A percentile compares a stretch with the other conserved stretches of the same genome.
phyloP scores from a whole-genome alignment of 2,329 filamentous ascomycete species.

The Macroventuria anomochaeta region DNA sequence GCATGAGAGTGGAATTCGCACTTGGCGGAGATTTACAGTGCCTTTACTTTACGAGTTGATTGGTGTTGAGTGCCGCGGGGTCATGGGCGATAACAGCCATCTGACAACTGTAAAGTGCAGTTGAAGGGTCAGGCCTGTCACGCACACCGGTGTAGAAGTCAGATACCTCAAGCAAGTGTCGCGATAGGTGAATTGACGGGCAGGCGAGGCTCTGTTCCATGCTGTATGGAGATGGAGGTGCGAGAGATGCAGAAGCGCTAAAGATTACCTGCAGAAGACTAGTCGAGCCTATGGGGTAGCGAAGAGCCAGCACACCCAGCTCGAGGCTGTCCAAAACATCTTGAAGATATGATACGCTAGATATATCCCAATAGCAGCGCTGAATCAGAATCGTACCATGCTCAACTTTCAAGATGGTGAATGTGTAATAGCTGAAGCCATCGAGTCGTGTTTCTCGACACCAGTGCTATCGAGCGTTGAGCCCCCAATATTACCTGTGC shows the following conservation, averaged over 20 bases:
- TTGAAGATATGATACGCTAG: slow-evolving; percentile 10
- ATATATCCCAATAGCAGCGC: neutral
- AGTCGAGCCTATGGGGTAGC: slow-evolving; percentile 12
- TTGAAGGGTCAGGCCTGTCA: slow-evolving; percentile 8
- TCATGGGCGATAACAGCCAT: neutral
- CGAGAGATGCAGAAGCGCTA: slow-evolving; percentile 14
- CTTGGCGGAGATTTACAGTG: slow-evolving; percentile 6
- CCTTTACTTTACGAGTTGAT: slow-evolving; percentile 5
- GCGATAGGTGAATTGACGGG: neutral
- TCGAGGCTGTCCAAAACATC: slow-evolving; percentile 1
- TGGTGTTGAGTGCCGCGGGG: slow-evolving; percentile 3
- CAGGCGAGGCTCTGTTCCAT: slow-evolving; percentile 9
- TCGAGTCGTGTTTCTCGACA: slow-evolving; percentile 2
- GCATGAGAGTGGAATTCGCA: slow-evolving; percentile 9
- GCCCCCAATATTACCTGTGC: slow-evolving; percentile 12
- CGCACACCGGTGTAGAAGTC: slow-evolving; percentile 2
- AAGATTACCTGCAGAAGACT: slow-evolving; percentile 14
- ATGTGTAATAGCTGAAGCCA: neutral
- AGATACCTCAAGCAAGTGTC: neutral
- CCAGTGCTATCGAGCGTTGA: slow-evolving; percentile 11
- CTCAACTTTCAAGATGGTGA: neutral
- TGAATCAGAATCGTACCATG: slow-evolving; percentile 12
- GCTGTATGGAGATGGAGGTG: slow-evolving; percentile 3
- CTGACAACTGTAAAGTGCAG: slow-evolving; percentile 2
- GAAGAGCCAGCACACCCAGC: slow-evolving; percentile 1